Conservation (phyloP, 1,139 yeast species). For the Saccharomyces pastorianus region DNA sequence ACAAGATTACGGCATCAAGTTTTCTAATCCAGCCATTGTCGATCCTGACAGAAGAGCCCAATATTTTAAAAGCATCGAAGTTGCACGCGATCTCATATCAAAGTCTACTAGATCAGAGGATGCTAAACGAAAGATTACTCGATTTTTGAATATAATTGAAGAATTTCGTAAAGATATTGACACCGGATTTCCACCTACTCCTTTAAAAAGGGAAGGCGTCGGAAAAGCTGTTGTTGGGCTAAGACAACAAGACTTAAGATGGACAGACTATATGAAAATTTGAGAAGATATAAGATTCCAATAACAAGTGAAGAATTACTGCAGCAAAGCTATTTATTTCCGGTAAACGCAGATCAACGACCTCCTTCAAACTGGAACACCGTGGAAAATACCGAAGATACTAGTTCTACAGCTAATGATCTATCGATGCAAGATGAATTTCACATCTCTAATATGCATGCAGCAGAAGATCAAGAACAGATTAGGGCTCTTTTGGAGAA, state of each 20-base stretch:
- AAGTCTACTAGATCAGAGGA: slow-evolving; percentile 15
- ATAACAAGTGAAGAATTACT: slow-evolving; percentile 13
- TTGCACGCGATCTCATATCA: slow-evolving; percentile 20
- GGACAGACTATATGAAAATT: slow-evolving; percentile 23
- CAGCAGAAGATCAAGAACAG: slow-evolving; percentile 40
- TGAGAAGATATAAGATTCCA: slow-evolving; percentile 19
- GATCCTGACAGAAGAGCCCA: slow-evolving; percentile 20
- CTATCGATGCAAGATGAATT: slow-evolving; percentile 6
- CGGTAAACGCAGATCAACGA: neutral
- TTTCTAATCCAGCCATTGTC: slow-evolving; percentile 10
- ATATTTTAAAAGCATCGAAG: slow-evolving; percentile 21
- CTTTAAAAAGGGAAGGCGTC: slow-evolving; percentile 9
- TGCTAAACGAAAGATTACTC: slow-evolving; percentile 15
- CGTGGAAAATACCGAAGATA: neutral
- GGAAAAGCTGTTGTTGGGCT: slow-evolving; percentile 15
- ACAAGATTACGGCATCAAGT: slow-evolving; percentile 24
- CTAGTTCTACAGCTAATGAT: neutral
- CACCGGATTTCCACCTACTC: slow-evolving; percentile 22
- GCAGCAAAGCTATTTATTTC: neutral
- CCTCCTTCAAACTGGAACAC: slow-evolving; percentile 2
- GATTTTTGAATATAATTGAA: slow-evolving; percentile 14
- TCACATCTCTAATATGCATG: slow-evolving; percentile 28
- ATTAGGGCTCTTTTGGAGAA: slow-evolving; percentile 52
- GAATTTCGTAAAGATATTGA: slow-evolving; percentile 20
- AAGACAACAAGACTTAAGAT: slow-evolving; percentile 23